phyloP scores from a whole-genome alignment of 2,329 filamentous ascomycete species.

The Phoma sp. region DNA sequence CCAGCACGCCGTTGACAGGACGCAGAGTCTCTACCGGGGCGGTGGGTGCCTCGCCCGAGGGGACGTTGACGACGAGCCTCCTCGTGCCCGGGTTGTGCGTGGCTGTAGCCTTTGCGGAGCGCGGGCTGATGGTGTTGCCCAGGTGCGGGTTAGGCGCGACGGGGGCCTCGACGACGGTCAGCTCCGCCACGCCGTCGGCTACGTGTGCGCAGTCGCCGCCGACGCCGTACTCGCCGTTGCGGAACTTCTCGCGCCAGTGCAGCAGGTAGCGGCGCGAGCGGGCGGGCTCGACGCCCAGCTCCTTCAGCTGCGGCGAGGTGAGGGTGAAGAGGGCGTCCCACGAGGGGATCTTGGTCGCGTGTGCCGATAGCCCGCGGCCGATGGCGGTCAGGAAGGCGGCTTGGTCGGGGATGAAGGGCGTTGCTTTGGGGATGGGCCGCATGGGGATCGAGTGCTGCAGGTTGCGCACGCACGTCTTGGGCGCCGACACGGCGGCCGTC shows the following conservation, averaged over 20 bases:
- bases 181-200: constrained; percentile 61
- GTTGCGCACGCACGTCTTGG: constrained; percentile 42
- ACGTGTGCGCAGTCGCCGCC: constrained; percentile 84
- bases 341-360: constrained; percentile 83
- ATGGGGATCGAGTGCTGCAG: constrained; percentile 51
- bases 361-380: constrained; percentile 81
- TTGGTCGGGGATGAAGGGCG: constrained; percentile 84
- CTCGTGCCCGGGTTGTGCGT: constrained; percentile 62
- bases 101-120: constrained; percentile 53
- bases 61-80: constrained; percentile 67
- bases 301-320: constrained; percentile 74
- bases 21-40: constrained; percentile 52
- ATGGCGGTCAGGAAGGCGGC: constrained; percentile 88
- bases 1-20: constrained; percentile 68
- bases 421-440: constrained; percentile 69
- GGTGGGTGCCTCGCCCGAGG: constrained; percentile 47
- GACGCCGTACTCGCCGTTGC: constrained; percentile 76
- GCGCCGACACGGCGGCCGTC: constrained; percentile 30
- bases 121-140: constrained; percentile 32
- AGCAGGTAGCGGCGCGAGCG: constrained; percentile 83
- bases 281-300: constrained; percentile 85
- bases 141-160: constrained; percentile 38
- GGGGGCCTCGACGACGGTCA: constrained; percentile 64
- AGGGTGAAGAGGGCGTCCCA: constrained; percentile 92
- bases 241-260: constrained; percentile 85